Percentiles rank a stretch among this genome's conserved stretches.
phyloP scores from a whole-genome alignment of 2,329 filamentous ascomycete genomes.

The Tolypocladium ovalisporum region DNA sequence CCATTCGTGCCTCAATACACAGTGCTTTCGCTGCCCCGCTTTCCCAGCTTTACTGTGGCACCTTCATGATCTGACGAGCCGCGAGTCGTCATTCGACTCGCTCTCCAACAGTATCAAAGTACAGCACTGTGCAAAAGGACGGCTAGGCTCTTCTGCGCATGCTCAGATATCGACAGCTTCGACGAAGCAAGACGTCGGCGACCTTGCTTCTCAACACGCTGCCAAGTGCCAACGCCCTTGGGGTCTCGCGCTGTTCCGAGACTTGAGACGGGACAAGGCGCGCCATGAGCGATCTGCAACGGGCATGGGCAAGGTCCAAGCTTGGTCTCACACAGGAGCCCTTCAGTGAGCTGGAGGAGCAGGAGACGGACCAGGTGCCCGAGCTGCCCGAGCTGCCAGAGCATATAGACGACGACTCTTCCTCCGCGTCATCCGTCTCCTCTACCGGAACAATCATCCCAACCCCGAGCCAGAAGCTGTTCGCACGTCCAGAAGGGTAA shows the following conservation, averaged over 20 bases:
- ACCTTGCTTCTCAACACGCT: neutral
- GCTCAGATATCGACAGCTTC: neutral
- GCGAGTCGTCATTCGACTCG: neutral
- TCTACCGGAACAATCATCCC: slow-evolving; percentile 89
- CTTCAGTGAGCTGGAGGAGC: slow-evolving; percentile 40
- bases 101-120: neutral
- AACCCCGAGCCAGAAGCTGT: slow-evolving; percentile 60
- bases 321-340: slow-evolving; percentile 43
- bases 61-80: neutral
- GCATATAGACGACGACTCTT: slow-evolving; percentile 51
- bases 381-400: slow-evolving; percentile 35
- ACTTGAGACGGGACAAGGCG: neutral
- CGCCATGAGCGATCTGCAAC: slow-evolving; percentile 71
- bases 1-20: neutral
- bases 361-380: slow-evolving; percentile 31
- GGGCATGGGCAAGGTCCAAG: slow-evolving; percentile 67
- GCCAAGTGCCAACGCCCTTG: neutral
- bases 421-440: slow-evolving; percentile 71
- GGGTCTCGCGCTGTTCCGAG: neutral
- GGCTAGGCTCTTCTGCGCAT: neutral
- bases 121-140: neutral
- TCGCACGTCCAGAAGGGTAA: slow-evolving; percentile 60
- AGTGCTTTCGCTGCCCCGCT: neutral
- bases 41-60: neutral
- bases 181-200: neutral